Evolutionary conservation across 345 rosid species (phyloP).

Genomic region (Zanthoxylum bungeanum): DNA sequence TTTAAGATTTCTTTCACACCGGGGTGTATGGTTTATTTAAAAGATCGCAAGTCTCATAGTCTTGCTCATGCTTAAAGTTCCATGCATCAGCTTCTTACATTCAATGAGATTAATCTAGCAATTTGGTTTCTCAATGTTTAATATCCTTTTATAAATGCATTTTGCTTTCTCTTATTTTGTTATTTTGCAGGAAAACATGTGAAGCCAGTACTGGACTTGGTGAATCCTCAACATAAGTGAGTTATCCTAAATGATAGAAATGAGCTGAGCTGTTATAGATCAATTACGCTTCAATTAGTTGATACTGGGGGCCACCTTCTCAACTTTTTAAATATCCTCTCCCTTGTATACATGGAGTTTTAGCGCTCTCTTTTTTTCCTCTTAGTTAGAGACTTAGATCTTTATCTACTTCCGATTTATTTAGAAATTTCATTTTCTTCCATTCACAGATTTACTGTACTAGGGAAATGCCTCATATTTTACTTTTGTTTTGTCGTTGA

Average conservation of each 20-base stretch:
- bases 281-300: background rate
- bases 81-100: background rate
- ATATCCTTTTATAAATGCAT: background rate
- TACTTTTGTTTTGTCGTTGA: background rate
- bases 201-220: slow-evolving; percentile 65
- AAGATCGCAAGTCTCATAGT: background rate
- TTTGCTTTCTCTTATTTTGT: background rate
- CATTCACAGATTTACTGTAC: background rate
- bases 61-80: slow-evolving; percentile 3
- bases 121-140: background rate
- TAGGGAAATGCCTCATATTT: background rate
- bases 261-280: background rate
- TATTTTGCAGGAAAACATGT: slow-evolving; percentile 51
- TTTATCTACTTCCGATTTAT: background rate
- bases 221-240: slow-evolving; percentile 88
- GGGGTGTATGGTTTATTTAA: background rate
- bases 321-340: background rate
- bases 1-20: background rate
- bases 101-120: background rate
- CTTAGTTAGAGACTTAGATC: background rate
- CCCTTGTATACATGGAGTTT: background rate
- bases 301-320: background rate
- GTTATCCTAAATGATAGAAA: slow-evolving; percentile 22
- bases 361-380: too few species aligned
- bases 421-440: background rate